phyloP scores from a whole-genome alignment of 2,329 filamentous ascomycete species.

The Paecilomyces formosus region DNA sequence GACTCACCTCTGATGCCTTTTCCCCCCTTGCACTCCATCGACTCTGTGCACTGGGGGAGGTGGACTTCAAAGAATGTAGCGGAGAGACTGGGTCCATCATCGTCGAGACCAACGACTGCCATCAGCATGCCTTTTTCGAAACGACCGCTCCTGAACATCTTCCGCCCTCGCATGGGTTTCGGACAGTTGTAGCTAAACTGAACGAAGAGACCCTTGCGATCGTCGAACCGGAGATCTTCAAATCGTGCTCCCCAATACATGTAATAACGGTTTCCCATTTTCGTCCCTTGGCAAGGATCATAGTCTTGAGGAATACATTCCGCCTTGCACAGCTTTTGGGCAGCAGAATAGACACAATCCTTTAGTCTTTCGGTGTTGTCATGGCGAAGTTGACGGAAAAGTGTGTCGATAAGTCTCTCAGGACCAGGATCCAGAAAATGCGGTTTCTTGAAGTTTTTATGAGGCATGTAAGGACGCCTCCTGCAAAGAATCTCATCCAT shows the following conservation, averaged over 20 bases:
- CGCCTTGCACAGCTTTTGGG: constrained; percentile 7
- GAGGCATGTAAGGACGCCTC: constrained; percentile 12
- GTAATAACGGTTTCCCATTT: constrained; percentile 9
- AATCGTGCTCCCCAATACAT: constrained; percentile 12
- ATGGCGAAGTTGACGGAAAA: constrained; percentile 15
- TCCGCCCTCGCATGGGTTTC: constrained; percentile 13
- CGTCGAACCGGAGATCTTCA: constrained; percentile 11
- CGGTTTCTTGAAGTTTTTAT: constrained; percentile 5
- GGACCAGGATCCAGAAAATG: constrained; percentile 9
- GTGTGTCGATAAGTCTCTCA: constrained; percentile 11
- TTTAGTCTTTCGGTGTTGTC: constrained; percentile 12
- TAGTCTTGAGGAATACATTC: constrained; percentile 6
- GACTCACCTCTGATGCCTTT: constrained; percentile 13
- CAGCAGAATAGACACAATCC: constrained; percentile 13
- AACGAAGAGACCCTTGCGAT: constrained; percentile 12
- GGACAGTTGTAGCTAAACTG: constrained; percentile 23
- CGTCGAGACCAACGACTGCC: constrained; percentile 17
- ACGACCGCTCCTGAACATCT: constrained; percentile 13
- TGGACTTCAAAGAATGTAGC: constrained; percentile 18
- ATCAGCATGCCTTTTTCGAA: constrained; percentile 22
- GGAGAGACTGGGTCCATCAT: constrained; percentile 12
- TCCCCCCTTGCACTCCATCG: constrained; percentile 13
- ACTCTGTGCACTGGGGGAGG: constrained; percentile 11
- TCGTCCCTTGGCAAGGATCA: constrained; percentile 9
- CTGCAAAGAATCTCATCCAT: constrained; percentile 14